phyloP scores from a whole-genome alignment of 305 asterid genomes.

The Fraxinus floribunda region DNA sequence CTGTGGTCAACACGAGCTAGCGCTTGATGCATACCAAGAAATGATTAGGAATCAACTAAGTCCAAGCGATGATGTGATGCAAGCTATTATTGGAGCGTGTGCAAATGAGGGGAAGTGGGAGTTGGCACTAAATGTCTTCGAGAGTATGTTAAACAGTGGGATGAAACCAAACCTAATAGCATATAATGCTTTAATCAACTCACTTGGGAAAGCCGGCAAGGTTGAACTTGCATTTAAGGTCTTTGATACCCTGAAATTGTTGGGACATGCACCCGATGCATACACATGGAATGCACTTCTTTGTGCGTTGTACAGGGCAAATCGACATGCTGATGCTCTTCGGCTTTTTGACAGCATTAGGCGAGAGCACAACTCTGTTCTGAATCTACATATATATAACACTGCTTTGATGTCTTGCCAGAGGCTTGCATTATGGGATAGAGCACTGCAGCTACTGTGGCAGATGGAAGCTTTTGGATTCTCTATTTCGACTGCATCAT shows the following conservation, averaged over 20 bases:
- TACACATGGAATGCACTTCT: slow-evolving; percentile 88
- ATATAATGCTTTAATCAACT: slow-evolving; percentile 69
- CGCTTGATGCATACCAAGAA: slow-evolving; percentile 84
- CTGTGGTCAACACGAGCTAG: slow-evolving; percentile 70
- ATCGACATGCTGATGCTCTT: slow-evolving; percentile 59
- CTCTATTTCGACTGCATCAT: slow-evolving; percentile 55
- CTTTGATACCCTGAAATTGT: slow-evolving; percentile 50
- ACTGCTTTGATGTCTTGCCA: slow-evolving; percentile 72
- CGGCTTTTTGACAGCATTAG: slow-evolving; percentile 59
- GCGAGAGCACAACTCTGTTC: slow-evolving; percentile 33
- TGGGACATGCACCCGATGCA: slow-evolving; percentile 72
- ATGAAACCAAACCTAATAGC: slow-evolving; percentile 62
- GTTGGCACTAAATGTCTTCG: slow-evolving; percentile 53
- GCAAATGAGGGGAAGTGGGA: slow-evolving; percentile 84
- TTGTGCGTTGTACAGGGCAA: slow-evolving; percentile 69
- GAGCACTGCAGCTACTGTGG: slow-evolving; percentile 75
- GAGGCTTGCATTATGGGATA: slow-evolving; percentile 81
- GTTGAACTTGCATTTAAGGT: slow-evolving; percentile 67
- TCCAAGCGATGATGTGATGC: slow-evolving; percentile 64
- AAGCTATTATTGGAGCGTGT: slow-evolving; percentile 81
- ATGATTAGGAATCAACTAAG: slow-evolving; percentile 60
- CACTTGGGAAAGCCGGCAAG: slow-evolving; percentile 71
- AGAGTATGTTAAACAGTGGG: slow-evolving; percentile 47
- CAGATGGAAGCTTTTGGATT: slow-evolving; percentile 68
- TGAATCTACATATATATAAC: slow-evolving; percentile 62